Base-by-base conservation (phyloP, 192 early-diverging fungal genomes). In the Coemansia sp. region DNA sequence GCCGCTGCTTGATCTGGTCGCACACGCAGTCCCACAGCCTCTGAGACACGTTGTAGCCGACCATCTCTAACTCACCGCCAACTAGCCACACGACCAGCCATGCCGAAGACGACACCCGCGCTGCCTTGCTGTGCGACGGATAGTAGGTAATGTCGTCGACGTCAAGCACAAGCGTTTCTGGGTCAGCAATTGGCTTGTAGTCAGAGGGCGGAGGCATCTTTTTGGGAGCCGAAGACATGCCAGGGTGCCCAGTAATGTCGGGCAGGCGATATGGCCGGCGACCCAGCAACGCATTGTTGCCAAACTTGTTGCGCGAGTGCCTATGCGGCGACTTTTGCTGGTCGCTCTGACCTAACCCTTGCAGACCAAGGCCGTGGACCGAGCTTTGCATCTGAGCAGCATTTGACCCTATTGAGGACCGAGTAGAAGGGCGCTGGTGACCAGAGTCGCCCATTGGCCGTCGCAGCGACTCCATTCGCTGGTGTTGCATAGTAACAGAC, bases 51-150 rank as follows among this genome's bases (percentile, higher is more conserved):
- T 82, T 82, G 65, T 82, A 82, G 35, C 79, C 79, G 2, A 82
- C 79, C 79, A 82, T 82, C 66, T 82, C 79, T 18, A 82, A 65
- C 71, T 82, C 79, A 26, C 79, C 79, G n/a, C 79, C 79, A 35
- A 82, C 68, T 12, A 82, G 62, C 79, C 79, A 82, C 12, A 82
- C 62, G 16, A 73, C 65, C 16, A 82, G 41, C 79, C 79, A 82
- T 0, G 79, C 67, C 37, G 67, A 71, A 13, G 64, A 68, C 23
- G 79, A 70, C 26, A 21, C 68, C 2, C 43, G 60, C 16, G 47
- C 33, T 8, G 43, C 43, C 25, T 66, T 73, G 61, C 43, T 33
- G n/a, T 56, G 56, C 0, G 58, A 13, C 8, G 66, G 26, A 33
- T 82, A 82, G 62, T 82, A 58, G 5, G 74, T 62, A 3, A 82